Evolutionary conservation across 2,329 filamentous ascomycete species (phyloP).

Genomic region (Venturia effusa): DNA sequence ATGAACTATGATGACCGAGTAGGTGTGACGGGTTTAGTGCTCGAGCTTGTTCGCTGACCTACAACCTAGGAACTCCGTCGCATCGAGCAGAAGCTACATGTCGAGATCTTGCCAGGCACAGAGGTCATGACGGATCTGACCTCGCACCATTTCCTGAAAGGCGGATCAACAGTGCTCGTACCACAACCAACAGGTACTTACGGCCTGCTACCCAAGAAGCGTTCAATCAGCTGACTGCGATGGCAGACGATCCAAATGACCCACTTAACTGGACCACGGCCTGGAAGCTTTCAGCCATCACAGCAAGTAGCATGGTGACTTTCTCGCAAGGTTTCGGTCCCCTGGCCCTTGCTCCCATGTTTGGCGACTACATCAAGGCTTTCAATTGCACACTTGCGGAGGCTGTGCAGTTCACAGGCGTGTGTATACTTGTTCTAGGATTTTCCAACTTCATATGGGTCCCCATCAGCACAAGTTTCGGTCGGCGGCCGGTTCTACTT

Average conservation of each 20-base stretch:
- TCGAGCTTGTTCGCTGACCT: background rate
- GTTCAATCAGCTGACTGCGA: background rate
- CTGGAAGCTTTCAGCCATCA: constrained; percentile 41
- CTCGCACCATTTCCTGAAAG: constrained; percentile 53
- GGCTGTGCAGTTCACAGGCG: constrained; percentile 46
- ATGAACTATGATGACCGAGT: constrained; percentile 36
- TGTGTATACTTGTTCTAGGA: constrained; percentile 45
- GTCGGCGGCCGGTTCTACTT: constrained; percentile 43
- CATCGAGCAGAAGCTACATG: constrained; percentile 41
- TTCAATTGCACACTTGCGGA: constrained; percentile 43
- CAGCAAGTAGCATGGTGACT: constrained; percentile 33
- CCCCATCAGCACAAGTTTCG: constrained; percentile 44
- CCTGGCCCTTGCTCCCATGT: constrained; percentile 47
- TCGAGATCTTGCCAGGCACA: constrained; percentile 45
- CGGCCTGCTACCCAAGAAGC: background rate
- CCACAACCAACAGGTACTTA: constrained; percentile 34
- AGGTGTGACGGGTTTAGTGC: constrained; percentile 13
- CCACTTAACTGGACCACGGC: constrained; percentile 38
- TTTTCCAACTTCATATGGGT: constrained; percentile 53
- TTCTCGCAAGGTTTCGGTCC: constrained; percentile 47
- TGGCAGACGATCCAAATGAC: constrained; percentile 30
- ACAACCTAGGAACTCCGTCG: constrained; percentile 30
- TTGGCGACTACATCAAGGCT: constrained; percentile 44
- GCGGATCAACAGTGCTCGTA: constrained; percentile 34
- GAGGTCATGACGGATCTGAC: constrained; percentile 53